Percentiles rank a stretch among this genome's conserved stretches.
These are phyloP conservation scores for Ananas comosus DNA, from an alignment of 176 grass and related monocot genomes.

Conservation along the genomic window DNA sequence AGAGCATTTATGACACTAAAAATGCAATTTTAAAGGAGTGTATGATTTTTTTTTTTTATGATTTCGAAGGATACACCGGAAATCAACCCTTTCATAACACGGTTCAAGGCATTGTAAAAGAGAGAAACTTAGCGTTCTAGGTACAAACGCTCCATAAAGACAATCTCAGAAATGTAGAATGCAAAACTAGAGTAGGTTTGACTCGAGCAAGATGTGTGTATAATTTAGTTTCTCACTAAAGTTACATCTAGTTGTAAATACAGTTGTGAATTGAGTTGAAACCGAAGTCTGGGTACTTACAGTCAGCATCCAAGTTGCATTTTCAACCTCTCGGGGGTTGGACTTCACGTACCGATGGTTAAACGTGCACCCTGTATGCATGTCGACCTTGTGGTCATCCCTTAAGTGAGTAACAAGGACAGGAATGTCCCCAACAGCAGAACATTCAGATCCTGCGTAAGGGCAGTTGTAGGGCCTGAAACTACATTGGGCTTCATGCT, in stretches of 20 bases:
- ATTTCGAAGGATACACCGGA: too few species aligned
- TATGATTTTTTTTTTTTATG: too few species aligned
- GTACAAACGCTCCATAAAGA: background rate
- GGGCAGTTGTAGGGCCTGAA: conserved; percentile 90
- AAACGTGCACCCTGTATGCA: conserved; percentile 86
- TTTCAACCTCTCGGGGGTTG: conserved; percentile 86
- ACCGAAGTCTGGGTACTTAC: conserved; percentile 39
- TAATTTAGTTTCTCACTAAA: background rate
- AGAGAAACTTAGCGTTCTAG: too few species aligned
- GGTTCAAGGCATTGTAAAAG: too few species aligned
- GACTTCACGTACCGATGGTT: conserved; percentile 98
- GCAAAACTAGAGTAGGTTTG: background rate
- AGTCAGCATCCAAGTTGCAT: conserved; percentile 95
- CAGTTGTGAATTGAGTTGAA: background rate
- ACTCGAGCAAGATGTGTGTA: background rate
- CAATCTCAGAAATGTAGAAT: background rate
- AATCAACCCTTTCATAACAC: too few species aligned
- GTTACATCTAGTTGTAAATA: background rate
- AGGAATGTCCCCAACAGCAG: conserved; percentile 61
- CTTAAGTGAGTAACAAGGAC: conserved; percentile 76
- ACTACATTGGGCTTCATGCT: conserved; percentile 78
- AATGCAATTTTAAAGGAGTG: too few species aligned
- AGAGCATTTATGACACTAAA: too few species aligned
- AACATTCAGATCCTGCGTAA: conserved; percentile 89
- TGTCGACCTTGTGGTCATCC: conserved; percentile 88